Evolutionary conservation across 2,329 filamentous ascomycete genomes (phyloP), one percentile per base, ranked within the genome.

Genomic region (Ophiostoma sp.): DNA sequence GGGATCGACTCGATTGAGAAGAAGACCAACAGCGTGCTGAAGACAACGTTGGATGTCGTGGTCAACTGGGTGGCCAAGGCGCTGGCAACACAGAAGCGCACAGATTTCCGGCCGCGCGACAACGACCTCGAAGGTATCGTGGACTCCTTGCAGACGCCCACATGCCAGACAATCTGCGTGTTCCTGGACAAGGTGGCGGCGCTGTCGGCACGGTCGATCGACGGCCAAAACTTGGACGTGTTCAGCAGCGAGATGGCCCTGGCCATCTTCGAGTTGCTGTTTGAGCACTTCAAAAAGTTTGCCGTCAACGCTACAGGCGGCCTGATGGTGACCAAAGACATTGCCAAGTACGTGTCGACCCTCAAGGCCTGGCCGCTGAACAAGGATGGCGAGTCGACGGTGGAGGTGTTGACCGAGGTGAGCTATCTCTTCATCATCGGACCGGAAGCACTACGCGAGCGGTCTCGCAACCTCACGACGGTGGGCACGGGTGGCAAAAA

Each of bases 371-470:
- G 93, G 92, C 86, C 90, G 41, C 82, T 93, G 55, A 83, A 85
- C 67, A 88, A 88, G 73, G 87, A 90, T 55, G 86, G 88, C 65
- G 84, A 86, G 73, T 83, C 84, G 38, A 85, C 87, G 67, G 86
- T 97, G 72, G 94, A 99, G 80, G 86, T 97, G 63, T 80, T 99
- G 70, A 89, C 92, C 40, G 95, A 99, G 81, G 92, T 99, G 69
- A 94, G 93, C 11, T 97, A 93, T 75, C 80, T 99, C 67, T 99
- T 99, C 77, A 96, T 99, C 72, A 92, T 99, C 74, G 92, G 92
- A 2, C 87, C 89, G 11, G 90, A 93, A 77, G 90, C 90, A 47
- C 79, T 93, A 70, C 82, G 87, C 65, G 90, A 93, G 78, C 84
- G 90, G 74, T 84, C 88, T 67, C 81, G 89, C 68, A 87, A 85